Evolutionary conservation across 306 rosid species (phyloP).

Genomic region (Citrullus mucosospermus): DNA sequence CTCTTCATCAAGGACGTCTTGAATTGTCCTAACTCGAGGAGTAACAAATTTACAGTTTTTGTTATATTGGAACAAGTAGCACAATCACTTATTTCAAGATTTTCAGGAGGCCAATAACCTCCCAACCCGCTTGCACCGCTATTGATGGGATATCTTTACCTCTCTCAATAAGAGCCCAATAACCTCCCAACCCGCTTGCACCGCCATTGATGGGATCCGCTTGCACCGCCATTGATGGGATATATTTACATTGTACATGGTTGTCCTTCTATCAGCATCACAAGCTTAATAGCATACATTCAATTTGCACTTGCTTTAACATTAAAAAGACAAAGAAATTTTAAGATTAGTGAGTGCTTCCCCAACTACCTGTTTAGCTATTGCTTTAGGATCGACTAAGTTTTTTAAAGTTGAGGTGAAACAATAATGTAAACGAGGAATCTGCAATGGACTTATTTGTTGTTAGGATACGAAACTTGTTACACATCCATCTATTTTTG

Average conservation of each 20-base stretch:
- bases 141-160: conserved; percentile 85
- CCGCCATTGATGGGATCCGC: too few species aligned
- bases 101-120: conserved; percentile 88
- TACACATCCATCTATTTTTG: conserved; percentile 72
- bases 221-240: conserved; percentile 83
- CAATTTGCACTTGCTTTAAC: conserved; percentile 84
- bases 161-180: conserved; percentile 88
- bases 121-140: conserved; percentile 64
- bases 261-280: conserved; percentile 81
- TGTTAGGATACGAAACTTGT: conserved; percentile 85
- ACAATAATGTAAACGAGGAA: too few species aligned
- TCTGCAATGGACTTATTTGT: conserved; percentile 78
- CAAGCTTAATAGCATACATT: conserved; percentile 93
- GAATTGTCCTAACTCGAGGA: conserved; percentile 9
- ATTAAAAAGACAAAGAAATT: conserved; percentile 68
- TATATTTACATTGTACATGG: conserved; percentile 78
- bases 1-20: too few species aligned
- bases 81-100: conserved; percentile 79
- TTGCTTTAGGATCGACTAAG: too few species aligned
- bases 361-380: too few species aligned
- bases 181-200: too few species aligned
- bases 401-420: too few species aligned
- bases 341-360: conserved; percentile 88
- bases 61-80: conserved; percentile 84
- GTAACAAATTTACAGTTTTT: conserved; percentile 77